Evolutionary conservation across 73 alveolate species (phyloP), one percentile per base, ranked within the genome.

Genomic region (Stentor roeselii): DNA sequence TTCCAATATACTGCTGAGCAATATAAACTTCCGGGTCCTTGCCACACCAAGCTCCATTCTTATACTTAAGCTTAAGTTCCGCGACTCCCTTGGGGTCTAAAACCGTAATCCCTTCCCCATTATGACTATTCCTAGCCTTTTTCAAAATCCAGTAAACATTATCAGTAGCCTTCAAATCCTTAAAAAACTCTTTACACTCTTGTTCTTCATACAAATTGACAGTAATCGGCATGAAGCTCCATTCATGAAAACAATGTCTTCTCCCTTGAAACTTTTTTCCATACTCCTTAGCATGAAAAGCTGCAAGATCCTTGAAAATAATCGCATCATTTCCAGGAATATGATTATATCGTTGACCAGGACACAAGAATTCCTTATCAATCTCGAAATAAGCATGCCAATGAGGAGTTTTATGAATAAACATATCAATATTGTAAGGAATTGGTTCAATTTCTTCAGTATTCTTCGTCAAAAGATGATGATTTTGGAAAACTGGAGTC

Each of bases 1-100:
- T 60, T 6, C 61, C 74, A 78, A 83, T 74, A 83, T 94, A 94
- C 92, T 89, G 86, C 82, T 92, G 93, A 40, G 93, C 95, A 30
- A 94, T 95, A 85, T 88, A 94, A 36, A 91, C 87, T 77, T 97
- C 94, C 27, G 32, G n/a, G 39, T 58, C 74, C 14, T 78, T 83
- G 40, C 87, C 42, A 86, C 92, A 86, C 42, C 82, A 86, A 27
- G 32, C 67, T 0, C 84, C 84, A 39, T 41, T 6, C 74, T 40
- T 40, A 76, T 76, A 76, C 30, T 37, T 35, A 6, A 21, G n/a
- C 67, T 27, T 15, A 30, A 76, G 6, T 37, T 39, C 84, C 37
- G n/a, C 67, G 14, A 30, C 82, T 21, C 14, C 67, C 30, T 34
- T n/a, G 21, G 32, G n/a, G 36, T 14, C 39, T n/a, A 76, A 34